Evolutionary conservation across 768 basidiomycete species (phyloP), one percentile per base, ranked within the genome.

Genomic region (Trametes coccinea): DNA sequence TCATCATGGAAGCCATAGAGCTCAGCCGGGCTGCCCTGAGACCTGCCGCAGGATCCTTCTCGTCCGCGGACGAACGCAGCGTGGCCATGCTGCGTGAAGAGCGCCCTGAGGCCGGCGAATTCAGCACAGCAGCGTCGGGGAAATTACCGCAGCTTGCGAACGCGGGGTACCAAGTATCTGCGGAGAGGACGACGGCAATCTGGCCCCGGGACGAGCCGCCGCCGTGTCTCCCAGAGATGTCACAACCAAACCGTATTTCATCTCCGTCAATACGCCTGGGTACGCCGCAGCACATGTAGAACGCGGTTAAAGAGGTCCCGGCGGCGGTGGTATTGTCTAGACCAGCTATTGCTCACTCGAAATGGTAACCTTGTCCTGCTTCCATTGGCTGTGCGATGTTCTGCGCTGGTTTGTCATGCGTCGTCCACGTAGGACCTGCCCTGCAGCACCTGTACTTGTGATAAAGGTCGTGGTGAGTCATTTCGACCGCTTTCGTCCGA

Each of bases 171-270:
- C 64, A 77, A 43, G 73, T 79, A 16, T 82, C 81, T 58, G 77
- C 76, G 61, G 79, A 81, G 72, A 79, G 81, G 47, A 82, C 77
- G 54, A 80, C 80, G 44, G 76, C 57, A 17, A 41, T 53, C 41
- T 73, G 73, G 74, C 11, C 45, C 33, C 41, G 49, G 43, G 59
- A 62, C 53, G 62, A 53, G 17, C 33, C 22, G 22, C 22, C 22
- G 22, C 22, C 41, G 50, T 50, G 51, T 34, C 39, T 30, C 27
- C 16, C 61, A 50, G 50, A 39, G 33, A 29, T 37, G 53, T 53
- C 57, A 41, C 60, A 53, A 53, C 54, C 43, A 16, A 43, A 13
- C 55, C 30, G 46, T 17, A 44, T 49, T 14, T 50, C 53, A 51
- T 60, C 45, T 43, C 63, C 49, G 53, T 53, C 63, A 46, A 11